Conservation (phyloP, 2,329 filamentous ascomycete species). For the Pyricularia sp. region DNA sequence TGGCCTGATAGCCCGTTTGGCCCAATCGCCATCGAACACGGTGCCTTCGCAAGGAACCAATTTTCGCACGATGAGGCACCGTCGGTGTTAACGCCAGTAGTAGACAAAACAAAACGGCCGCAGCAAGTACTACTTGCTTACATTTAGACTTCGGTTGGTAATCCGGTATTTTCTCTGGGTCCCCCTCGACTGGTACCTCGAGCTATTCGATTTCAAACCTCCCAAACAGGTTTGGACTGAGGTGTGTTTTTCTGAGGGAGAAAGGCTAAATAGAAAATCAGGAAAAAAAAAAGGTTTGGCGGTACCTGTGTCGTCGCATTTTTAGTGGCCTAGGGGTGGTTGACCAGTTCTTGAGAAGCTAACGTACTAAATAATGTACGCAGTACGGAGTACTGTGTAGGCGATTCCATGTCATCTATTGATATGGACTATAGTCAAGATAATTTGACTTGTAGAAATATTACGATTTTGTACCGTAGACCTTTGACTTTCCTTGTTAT, state of each 20-base stretch:
- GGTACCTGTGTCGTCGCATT: not conserved
- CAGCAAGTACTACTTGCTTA: not conserved
- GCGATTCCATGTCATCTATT: no score
- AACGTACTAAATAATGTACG: no score
- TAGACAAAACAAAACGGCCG: not conserved
- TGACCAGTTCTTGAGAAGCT: no score
- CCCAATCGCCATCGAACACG: not conserved
- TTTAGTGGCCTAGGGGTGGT: not conserved
- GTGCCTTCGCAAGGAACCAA: not conserved
- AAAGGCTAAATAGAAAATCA: no score
- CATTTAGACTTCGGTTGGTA: not conserved
- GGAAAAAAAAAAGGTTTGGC: not conserved
- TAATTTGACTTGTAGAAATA: not conserved
- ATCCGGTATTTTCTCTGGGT: not conserved
- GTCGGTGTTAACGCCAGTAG: not conserved
- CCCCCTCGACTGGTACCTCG: not conserved
- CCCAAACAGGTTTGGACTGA: not conserved
- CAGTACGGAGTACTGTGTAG: no score
- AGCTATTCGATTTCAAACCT: not conserved
- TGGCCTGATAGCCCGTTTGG: not conserved
- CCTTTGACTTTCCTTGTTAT: no score
- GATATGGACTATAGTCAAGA: not conserved
- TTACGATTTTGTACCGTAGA: no score
- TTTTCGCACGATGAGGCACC: not conserved
- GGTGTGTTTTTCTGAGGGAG: not conserved